These are phyloP conservation scores for Cryptosporidium bovis DNA, from an alignment of 169 alveolate species.

Conservation along the genomic window DNA sequence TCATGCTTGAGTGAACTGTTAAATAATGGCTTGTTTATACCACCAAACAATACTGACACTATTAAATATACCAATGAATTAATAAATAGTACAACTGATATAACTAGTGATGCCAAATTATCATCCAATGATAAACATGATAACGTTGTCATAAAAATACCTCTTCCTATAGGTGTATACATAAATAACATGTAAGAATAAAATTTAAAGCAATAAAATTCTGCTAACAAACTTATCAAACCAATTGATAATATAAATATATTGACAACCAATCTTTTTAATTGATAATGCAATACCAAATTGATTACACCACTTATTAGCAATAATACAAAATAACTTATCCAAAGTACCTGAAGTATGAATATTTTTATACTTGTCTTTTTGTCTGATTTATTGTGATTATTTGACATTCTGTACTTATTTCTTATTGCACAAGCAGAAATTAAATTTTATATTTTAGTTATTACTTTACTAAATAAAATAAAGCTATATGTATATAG, in stretches of 20 bases:
- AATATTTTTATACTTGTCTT: slow-evolving; percentile 36
- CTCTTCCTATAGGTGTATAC: slow-evolving; percentile 72
- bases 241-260: slow-evolving; percentile 10
- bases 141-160: slow-evolving; percentile 32
- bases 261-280: slow-evolving; percentile 27
- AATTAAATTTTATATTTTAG: not conserved
- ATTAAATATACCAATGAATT: slow-evolving; percentile 23
- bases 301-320: slow-evolving; percentile 7
- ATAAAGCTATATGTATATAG: no score
- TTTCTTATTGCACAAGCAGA: not conserved
- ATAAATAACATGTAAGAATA: slow-evolving; percentile 55
- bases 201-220: slow-evolving; percentile 45
- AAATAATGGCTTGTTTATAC: slow-evolving; percentile 57
- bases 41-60: slow-evolving; percentile 58
- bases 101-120: slow-evolving; percentile 24
- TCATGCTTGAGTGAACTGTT: slow-evolving; percentile 48
- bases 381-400: not conserved
- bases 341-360: slow-evolving; percentile 18
- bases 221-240: slow-evolving; percentile 36
- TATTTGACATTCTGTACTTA: not conserved
- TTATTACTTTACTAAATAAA: no score
- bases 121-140: slow-evolving; percentile 28
- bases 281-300: slow-evolving; percentile 7
- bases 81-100: not conserved
- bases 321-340: slow-evolving; percentile 18